phyloP scores from a whole-genome alignment of 805 yeast species.

The Suhomyces prunicola region DNA sequence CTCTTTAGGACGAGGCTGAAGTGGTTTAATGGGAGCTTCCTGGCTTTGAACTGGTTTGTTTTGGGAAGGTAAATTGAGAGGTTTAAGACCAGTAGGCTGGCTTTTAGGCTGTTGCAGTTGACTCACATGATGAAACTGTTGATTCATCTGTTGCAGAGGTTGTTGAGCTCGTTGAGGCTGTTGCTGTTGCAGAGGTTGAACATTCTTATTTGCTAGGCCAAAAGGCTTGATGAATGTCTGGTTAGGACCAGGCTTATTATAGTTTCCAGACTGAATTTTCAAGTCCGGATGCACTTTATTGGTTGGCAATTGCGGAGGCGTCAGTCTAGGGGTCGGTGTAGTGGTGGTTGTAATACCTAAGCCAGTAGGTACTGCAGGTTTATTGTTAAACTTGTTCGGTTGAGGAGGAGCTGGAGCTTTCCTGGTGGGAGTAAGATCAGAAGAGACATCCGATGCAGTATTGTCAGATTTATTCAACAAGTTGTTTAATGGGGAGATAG shows the following conservation, averaged over 20 bases:
- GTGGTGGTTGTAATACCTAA: conserved; percentile 22
- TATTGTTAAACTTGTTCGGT: conserved; percentile 6
- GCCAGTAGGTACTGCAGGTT: conserved; percentile 16
- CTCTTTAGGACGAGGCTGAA: conserved; percentile 17
- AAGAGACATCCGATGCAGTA: background rate
- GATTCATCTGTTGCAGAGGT: conserved; percentile 5
- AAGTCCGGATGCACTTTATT: conserved; percentile 27
- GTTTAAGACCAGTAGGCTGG: conserved; percentile 9
- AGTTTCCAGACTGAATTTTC: conserved; percentile 28
- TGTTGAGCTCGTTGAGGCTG: conserved; percentile 6
- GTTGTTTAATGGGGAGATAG: conserved; percentile 32
- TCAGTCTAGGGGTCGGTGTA: conserved; percentile 20
- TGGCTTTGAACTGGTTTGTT: background rate
- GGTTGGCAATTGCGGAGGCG: conserved; percentile 30
- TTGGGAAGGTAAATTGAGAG: conserved; percentile 9
- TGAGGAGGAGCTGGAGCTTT: conserved; percentile 56
- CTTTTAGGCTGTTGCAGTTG: background rate
- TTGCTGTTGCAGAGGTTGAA: conserved; percentile 26
- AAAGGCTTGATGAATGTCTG: conserved; percentile 18
- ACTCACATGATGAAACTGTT: background rate
- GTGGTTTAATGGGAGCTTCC: conserved; percentile 25
- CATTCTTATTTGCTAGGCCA: conserved; percentile 10
- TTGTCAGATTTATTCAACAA: conserved; percentile 25
- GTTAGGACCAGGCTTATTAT: conserved; percentile 14
- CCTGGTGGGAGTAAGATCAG: conserved; percentile 44